Evolutionary conservation across 305 asterid species (phyloP).

Genomic region (Striga hermonthica): DNA sequence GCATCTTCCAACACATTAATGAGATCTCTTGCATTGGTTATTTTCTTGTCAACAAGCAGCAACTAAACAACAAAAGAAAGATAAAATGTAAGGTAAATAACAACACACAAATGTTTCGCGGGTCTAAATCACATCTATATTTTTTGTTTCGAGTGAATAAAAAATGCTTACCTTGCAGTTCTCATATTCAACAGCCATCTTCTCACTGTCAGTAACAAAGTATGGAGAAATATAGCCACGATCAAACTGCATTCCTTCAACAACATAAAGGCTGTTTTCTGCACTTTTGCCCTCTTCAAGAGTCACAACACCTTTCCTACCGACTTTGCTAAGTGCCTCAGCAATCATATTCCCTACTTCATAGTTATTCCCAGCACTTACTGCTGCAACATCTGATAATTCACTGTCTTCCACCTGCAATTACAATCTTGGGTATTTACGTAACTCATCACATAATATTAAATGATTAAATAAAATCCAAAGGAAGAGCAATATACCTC

Average conservation of each 20-base stretch:
- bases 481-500: constrained; percentile 47
- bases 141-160: not conserved
- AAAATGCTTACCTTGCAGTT: constrained; percentile 68
- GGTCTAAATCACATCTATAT: constrained; percentile 2
- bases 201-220: constrained; percentile 82
- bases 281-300: constrained; percentile 92
- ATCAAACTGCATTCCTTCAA: constrained; percentile 95
- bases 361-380: constrained; percentile 93
- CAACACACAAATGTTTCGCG: not conserved
- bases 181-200: constrained; percentile 82
- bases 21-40: constrained; percentile 84
- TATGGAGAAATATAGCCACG: constrained; percentile 93
- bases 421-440: constrained; percentile 13
- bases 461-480: not conserved
- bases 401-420: constrained; percentile 86
- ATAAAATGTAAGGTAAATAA: constrained; percentile 17
- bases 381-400: constrained; percentile 93
- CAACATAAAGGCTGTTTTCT: constrained; percentile 74
- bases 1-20: constrained; percentile 77
- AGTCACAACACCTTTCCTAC: constrained; percentile 92
- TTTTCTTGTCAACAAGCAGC: constrained; percentile 84
- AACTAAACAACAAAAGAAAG: constrained; percentile 45
- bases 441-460: not conserved
- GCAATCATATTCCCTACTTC: constrained; percentile 88
- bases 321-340: constrained; percentile 88